These are phyloP conservation scores for Amanita inopinata DNA, from an alignment of 768 basidiomycete genomes.

Conservation along the genomic window DNA sequence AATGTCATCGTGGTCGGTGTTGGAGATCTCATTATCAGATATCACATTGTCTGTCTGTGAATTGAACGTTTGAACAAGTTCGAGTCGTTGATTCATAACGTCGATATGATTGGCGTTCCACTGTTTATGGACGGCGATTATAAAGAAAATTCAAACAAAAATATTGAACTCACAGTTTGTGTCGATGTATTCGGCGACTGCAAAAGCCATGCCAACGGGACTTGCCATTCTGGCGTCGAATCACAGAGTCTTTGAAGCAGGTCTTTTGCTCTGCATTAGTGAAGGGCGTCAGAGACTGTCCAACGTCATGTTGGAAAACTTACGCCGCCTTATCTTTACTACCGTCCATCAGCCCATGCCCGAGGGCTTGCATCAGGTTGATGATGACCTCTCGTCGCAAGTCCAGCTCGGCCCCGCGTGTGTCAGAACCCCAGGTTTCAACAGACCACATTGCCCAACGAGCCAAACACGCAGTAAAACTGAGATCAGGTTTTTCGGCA, in stretches of 20 bases:
- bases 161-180: conserved; percentile 16
- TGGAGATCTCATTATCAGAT: too few species aligned
- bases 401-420: conserved; percentile 22
- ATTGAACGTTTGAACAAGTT: conserved; percentile 4
- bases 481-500: conserved; percentile 23
- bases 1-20: not conserved
- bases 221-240: conserved; percentile 11
- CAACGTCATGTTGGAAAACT: conserved; percentile 8
- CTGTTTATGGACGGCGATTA: too few species aligned
- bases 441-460: conserved; percentile 63
- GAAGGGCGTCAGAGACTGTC: not conserved
- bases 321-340: conserved; percentile 25
- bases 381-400: conserved; percentile 36
- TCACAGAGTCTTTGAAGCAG: conserved; percentile 3
- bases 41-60: too few species aligned
- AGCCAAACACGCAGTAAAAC: conserved; percentile 51
- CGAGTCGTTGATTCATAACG: conserved; percentile 47
- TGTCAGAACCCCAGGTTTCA: conserved; percentile 26
- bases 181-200: conserved; percentile 12
- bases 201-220: conserved; percentile 16
- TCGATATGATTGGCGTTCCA: conserved; percentile 44
- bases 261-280: conserved; percentile 1
- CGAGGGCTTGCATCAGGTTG: conserved; percentile 38
- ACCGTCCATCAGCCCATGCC: conserved; percentile 22
- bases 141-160: too few species aligned